Conservation (phyloP, 2,329 filamentous ascomycete genomes). For the Seiridium cupressi region DNA sequence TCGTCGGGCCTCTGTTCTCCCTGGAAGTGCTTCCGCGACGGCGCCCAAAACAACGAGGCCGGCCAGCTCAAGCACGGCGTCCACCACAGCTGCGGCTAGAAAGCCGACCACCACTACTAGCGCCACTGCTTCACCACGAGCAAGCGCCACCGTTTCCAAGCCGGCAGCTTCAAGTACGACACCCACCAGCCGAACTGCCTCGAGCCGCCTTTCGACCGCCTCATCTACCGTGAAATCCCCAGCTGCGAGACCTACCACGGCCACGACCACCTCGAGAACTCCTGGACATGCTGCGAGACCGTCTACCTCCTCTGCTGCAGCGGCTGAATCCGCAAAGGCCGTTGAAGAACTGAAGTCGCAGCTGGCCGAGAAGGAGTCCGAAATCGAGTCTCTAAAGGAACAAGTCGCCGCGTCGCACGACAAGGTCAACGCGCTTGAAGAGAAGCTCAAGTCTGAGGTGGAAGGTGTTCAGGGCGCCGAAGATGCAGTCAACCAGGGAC, state of each 20-base stretch:
- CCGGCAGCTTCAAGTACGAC: slow-evolving; percentile 34
- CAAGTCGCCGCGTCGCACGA: slow-evolving; percentile 55
- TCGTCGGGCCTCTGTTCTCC: slow-evolving; percentile 42
- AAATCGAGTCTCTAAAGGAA: slow-evolving; percentile 55
- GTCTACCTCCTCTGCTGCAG: slow-evolving; percentile 34
- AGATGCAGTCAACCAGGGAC: slow-evolving; percentile 38
- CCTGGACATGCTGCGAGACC: slow-evolving; percentile 41
- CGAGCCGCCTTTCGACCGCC: slow-evolving; percentile 12
- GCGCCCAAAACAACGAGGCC: slow-evolving; percentile 32
- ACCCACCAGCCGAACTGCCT: slow-evolving; percentile 20
- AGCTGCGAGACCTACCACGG: slow-evolving; percentile 30
- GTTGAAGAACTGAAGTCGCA: slow-evolving; percentile 60
- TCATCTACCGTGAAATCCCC: slow-evolving; percentile 19
- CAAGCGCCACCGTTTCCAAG: slow-evolving; percentile 31
- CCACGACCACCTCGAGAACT: slow-evolving; percentile 34
- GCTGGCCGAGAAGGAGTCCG: slow-evolving; percentile 54
- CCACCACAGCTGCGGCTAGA: slow-evolving; percentile 29
- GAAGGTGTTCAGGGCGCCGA: slow-evolving; percentile 34
- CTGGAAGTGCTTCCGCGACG: slow-evolving; percentile 31
- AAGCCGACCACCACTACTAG: slow-evolving; percentile 22
- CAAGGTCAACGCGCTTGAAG: slow-evolving; percentile 53
- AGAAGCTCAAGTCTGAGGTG: slow-evolving; percentile 44
- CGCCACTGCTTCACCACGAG: slow-evolving; percentile 27
- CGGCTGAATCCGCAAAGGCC: slow-evolving; percentile 49
- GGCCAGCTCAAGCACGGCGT: slow-evolving; percentile 24